Percentiles rank a stretch among this genome's conserved stretches.
These are phyloP conservation scores for Podochytrium sp. DNA, from an alignment of 192 early-diverging fungal species.

Conservation along the genomic window DNA sequence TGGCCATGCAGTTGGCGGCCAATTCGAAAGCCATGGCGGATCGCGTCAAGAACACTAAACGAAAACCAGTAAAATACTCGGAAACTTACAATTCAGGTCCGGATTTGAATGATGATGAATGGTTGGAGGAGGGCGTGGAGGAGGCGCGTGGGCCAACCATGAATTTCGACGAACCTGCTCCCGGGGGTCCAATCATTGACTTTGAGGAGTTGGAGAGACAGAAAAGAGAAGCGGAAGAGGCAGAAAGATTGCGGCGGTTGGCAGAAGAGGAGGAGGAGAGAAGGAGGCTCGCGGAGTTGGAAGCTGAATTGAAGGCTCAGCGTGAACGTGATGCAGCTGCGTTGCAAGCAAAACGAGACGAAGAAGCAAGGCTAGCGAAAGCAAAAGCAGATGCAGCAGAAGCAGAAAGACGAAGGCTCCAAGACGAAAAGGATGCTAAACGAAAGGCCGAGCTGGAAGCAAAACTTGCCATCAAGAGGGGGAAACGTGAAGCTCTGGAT, in stretches of 20 bases:
- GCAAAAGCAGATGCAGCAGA: conserved; percentile 28
- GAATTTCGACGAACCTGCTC: background rate
- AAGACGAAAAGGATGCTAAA: conserved; percentile 26
- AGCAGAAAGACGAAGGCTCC: conserved; percentile 18
- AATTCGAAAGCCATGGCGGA: conserved; percentile 7
- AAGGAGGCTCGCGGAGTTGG: background rate
- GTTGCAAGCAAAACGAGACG: conserved; percentile 1
- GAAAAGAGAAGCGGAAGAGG: background rate
- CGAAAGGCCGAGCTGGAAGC: conserved; percentile 21
- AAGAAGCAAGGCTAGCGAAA: conserved; percentile 9
- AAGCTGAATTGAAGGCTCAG: background rate
- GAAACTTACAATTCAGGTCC: background rate
- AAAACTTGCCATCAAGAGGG: conserved; percentile 27
- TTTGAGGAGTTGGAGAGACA: background rate
- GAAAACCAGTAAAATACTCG: no score
- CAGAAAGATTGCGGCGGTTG: background rate
- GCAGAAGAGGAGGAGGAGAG: background rate
- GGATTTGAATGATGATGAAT: conserved; percentile 8
- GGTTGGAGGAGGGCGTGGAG: conserved; percentile 7
- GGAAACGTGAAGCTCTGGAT: conserved; percentile 14
- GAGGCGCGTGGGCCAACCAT: background rate
- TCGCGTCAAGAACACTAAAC: background rate
- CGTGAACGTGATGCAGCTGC: conserved; percentile 22
- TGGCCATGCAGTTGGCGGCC: conserved; percentile 2
- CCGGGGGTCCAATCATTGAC: background rate